Base-by-base conservation (phyloP, 1,139 yeast genomes). In the Sugiyamaella novakii region DNA sequence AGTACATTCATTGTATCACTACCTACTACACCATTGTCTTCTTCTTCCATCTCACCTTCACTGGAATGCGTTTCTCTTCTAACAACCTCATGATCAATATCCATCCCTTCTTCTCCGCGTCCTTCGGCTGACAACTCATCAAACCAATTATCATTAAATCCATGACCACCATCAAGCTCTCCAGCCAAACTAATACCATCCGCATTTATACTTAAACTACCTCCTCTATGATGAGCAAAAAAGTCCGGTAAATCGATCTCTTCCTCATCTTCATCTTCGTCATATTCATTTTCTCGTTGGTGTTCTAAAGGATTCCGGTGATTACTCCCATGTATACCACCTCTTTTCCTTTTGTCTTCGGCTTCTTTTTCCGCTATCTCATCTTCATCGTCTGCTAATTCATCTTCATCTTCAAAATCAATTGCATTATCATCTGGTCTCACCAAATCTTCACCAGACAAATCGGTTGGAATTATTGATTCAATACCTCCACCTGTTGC, bases 371-470 rank as follows among this genome's bases (percentile, higher is more conserved):
- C 40, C n/a, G 28, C 36, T 10, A 51, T 22, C 21, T 51, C 52
- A 29, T 53, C 49, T 4, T 69, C 74, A 43, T 75, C 96, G 42
- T 89, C 98, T 0, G 98, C 98, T 50, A 92, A 73, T 65, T 91
- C 97, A 59, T 91, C 98, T 57, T 87, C 95, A 63, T 88, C 96
- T 61, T 88, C 97, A 64, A 87, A 92, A 67, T 92, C 98, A 38
- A 89, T 73, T n/a, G 98, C 98, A 65, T 91, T 92, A 3, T 81
- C 96, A 1, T 94, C 92, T 66, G 91, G 98, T 51, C 77, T 66
- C 47, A 80, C 72, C 12, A 64, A 63, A 51, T 63, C 72, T 10
- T 52, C 60, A 10, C 64, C 66, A 28, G 61, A 58, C 31, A 64
- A 55, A 43, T 61, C 66, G 50, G 49, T 49, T 7, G 66, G 64